Base-by-base conservation (phyloP, 805 yeast species). In the Millerago galiae region DNA sequence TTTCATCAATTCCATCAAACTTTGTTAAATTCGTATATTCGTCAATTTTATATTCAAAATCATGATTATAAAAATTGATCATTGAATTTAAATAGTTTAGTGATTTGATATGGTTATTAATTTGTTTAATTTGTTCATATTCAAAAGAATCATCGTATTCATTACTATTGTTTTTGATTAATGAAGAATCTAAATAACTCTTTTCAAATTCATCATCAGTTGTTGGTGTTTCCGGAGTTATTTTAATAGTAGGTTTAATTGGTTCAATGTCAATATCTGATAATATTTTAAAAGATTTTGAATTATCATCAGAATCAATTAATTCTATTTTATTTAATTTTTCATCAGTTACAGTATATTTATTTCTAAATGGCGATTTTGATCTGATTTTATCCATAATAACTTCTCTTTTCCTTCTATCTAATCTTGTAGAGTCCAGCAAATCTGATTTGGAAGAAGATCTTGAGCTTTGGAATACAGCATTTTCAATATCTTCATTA, bases 181-280 rank as follows among this genome's bases (percentile, higher is more conserved):
- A 21, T 21, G 24, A 7, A 7, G 32, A 6, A 29, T 15, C 15
- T n/a, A 29, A 3, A 29, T 31, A 8, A 6, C 18, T 15, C 8
- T 31, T 17, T 9, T 31, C 34, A 31, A 3, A 4, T 9, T 2
- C 8, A 12, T 8, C n/a, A 10, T 13, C 21, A 9, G 41, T 35
- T 8, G 42, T 38, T 7, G 46, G 40, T 9, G 43, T 27, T 10
- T 34, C 41, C 11, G 37, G 14, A 5, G 41, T 29, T 7, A 37
- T 40, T 12, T 42, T 35, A 6, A 41, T 30, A 10, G 41, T 33
- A 6, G 45, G 38, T 14, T 41, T 47, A 10, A 55, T 35, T 1
- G 58, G 58, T 37, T 56, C 60, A 30, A 56, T 56, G 25, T 36
- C 40, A 17, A 56, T 47, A 30, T 55, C 56, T 14, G 45, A 43